Conservation (phyloP, 2,329 filamentous ascomycete genomes). For the Aspergillus intermedius region DNA sequence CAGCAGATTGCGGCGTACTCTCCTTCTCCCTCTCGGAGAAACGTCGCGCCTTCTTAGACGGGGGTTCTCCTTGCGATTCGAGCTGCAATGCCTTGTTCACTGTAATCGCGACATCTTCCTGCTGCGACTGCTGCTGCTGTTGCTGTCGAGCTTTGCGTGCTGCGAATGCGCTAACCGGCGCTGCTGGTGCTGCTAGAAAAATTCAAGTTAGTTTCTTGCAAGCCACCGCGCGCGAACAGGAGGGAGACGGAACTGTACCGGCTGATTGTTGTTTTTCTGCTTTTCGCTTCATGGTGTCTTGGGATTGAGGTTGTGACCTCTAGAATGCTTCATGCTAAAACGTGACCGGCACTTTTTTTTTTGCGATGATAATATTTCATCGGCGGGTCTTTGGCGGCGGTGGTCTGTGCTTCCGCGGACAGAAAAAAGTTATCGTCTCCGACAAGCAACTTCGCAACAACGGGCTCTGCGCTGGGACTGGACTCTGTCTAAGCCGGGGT, state of each 20-base stretch:
- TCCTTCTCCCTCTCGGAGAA: slow-evolving; percentile 18
- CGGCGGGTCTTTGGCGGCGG: slow-evolving; percentile 4
- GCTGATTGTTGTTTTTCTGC: slow-evolving; percentile 30
- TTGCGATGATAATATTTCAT: not conserved
- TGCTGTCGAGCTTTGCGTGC: slow-evolving; percentile 37
- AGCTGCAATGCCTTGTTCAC: slow-evolving; percentile 13
- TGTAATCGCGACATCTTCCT: slow-evolving; percentile 16
- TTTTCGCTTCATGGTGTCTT: slow-evolving; percentile 29
- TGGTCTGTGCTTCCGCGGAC: slow-evolving; percentile 37
- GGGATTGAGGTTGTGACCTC: not conserved
- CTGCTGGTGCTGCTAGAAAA: slow-evolving; percentile 23
- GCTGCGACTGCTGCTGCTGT: slow-evolving; percentile 22
- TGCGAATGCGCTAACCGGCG: slow-evolving; percentile 37
- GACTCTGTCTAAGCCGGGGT: not conserved
- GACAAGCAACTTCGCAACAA: slow-evolving; percentile 2
- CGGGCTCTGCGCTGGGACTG: not conserved
- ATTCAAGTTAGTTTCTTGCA: slow-evolving; percentile 5
- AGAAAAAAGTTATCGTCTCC: slow-evolving; percentile 29
- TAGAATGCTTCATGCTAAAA: not conserved
- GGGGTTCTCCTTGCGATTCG: slow-evolving; percentile 23
- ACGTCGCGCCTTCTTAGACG: slow-evolving; percentile 28
- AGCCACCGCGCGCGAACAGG: not conserved
- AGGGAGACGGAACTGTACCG: slow-evolving; percentile 16
- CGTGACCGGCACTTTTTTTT: not conserved
- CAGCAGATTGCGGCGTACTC: slow-evolving; percentile 5